phyloP scores from a whole-genome alignment of 2,329 filamentous ascomycete genomes.

The Fusarium lateritium region DNA sequence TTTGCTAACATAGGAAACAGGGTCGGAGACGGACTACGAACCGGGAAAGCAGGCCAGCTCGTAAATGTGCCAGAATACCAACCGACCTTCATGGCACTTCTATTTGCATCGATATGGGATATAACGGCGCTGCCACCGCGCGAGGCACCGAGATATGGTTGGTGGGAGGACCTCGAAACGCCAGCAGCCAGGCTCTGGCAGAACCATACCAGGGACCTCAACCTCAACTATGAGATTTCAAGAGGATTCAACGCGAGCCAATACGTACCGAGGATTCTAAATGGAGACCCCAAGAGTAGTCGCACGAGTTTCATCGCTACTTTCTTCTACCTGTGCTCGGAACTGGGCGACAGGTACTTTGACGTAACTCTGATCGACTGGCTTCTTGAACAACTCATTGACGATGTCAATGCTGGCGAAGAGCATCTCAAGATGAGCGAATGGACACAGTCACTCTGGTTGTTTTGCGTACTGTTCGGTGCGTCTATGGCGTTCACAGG shows the following conservation, averaged over 20 bases:
- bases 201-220: constrained; percentile 54
- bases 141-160: constrained; percentile 55
- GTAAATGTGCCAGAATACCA: constrained; percentile 60
- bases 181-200: constrained; percentile 56
- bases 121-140: constrained; percentile 54
- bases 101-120: constrained; percentile 61
- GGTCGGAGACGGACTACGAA: constrained; percentile 59
- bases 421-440: constrained; percentile 57
- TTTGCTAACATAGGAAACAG: constrained; percentile 48
- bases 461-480: constrained; percentile 63
- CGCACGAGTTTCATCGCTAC: constrained; percentile 63
- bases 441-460: constrained; percentile 61
- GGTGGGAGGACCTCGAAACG: constrained; percentile 56
- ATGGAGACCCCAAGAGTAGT: constrained; percentile 57
- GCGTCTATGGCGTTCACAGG: constrained; percentile 59
- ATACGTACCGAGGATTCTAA: constrained; percentile 54
- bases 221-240: constrained; percentile 57
- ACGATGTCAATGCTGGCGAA: constrained; percentile 60
- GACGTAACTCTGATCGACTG: constrained; percentile 62
- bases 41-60: constrained; percentile 57
- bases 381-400: constrained; percentile 62
- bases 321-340: constrained; percentile 63
- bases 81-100: constrained; percentile 61
- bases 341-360: constrained; percentile 59
- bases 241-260: constrained; percentile 52